These are phyloP conservation scores for Colletotrichum chlorophyti DNA, from an alignment of 2,329 filamentous ascomycete genomes.

Conservation along the genomic window DNA sequence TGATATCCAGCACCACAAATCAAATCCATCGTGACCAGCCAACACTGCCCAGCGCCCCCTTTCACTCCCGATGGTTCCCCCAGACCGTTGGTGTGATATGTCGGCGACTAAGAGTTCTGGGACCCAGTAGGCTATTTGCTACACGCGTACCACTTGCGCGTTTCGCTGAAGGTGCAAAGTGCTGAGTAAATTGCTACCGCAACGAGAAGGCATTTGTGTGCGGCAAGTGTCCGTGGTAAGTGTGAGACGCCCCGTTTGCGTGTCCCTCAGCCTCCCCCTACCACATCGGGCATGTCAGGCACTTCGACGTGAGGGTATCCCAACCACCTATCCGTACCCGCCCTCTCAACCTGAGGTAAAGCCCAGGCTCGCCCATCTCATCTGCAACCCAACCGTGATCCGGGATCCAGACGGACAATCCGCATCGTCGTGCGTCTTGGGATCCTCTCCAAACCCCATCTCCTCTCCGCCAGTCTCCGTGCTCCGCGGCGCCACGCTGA, in stretches of 20 bases:
- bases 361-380: too few relatives aligned
- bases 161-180: too few relatives aligned
- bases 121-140: constrained; percentile 7
- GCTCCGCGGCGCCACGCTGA: constrained; percentile 18
- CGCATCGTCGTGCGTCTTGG: neutral
- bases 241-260: neutral
- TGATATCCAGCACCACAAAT: neutral
- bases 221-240: neutral
- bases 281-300: too few relatives aligned
- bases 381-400: too few relatives aligned
- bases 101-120: neutral
- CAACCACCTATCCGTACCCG: too few relatives aligned
- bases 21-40: neutral
- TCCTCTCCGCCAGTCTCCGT: constrained; percentile 11
- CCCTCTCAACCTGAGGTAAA: too few relatives aligned
- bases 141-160: neutral
- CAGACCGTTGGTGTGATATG: neutral
- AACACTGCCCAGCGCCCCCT: neutral
- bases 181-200: neutral
- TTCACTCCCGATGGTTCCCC: neutral
- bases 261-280: constrained; percentile 6
- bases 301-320: too few relatives aligned
- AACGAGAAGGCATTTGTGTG: neutral
- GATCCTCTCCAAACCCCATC: too few relatives aligned
- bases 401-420: too few relatives aligned